Evolutionary conservation across 345 rosid genomes (phyloP).

Genomic region (Rhodamnia argentea): DNA sequence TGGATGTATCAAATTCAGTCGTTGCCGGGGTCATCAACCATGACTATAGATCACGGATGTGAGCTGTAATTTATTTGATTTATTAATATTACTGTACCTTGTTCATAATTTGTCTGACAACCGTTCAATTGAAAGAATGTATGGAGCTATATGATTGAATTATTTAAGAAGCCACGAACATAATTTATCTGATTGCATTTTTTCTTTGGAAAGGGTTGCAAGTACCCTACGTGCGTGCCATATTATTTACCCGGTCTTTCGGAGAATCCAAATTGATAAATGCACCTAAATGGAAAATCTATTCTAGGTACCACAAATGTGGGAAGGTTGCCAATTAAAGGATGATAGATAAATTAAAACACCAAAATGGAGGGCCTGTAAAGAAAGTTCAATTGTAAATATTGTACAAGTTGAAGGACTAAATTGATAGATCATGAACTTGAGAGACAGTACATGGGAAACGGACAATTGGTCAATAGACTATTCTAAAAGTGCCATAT

Average conservation of each 20-base stretch:
- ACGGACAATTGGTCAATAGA: neutral
- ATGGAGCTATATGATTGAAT: neutral
- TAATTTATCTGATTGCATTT: neutral
- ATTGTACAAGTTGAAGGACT: neutral
- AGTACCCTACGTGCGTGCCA: neutral
- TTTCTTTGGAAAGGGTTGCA: neutral
- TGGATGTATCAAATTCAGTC: neutral
- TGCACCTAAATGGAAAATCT: neutral
- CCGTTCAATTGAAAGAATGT: neutral
- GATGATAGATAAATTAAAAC: neutral
- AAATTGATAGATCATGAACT: neutral
- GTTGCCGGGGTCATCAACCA: neutral
- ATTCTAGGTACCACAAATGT: neutral
- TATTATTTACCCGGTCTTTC: neutral
- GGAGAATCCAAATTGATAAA: neutral
- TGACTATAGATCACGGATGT: neutral
- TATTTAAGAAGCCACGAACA: neutral
- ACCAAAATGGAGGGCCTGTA: neutral
- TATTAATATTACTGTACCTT: neutral
- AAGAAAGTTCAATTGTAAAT: neutral
- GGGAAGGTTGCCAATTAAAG: neutral
- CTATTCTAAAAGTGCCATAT: neutral
- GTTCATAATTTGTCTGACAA: neutral
- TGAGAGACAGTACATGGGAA: neutral
- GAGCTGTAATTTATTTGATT: neutral